Evolutionary conservation across 1,284 basidiomycete species (phyloP).

Genomic region (Pascua guehoae): DNA sequence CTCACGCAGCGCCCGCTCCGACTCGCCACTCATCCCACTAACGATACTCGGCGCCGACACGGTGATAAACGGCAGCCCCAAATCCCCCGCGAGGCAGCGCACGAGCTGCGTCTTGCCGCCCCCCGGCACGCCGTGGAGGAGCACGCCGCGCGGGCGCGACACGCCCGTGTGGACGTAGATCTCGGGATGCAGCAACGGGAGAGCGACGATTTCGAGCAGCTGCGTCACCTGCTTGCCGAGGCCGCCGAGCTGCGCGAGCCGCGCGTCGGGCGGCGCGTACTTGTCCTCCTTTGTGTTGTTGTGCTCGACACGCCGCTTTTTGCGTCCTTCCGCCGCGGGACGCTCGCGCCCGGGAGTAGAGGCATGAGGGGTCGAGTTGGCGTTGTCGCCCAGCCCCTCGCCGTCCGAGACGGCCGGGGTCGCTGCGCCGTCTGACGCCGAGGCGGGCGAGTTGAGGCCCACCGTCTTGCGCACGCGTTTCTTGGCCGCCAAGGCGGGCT

Average conservation of each 20-base stretch:
- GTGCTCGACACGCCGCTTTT: conserved; percentile 15
- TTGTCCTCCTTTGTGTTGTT: conserved; percentile 19
- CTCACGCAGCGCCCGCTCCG: conserved; percentile 90
- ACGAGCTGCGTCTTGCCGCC: conserved; percentile 93
- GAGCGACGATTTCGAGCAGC: conserved; percentile 89
- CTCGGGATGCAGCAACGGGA: conserved; percentile 93
- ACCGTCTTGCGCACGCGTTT: conserved; percentile 17
- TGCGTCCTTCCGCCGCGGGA: conserved; percentile 14
- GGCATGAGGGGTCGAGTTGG: too few relatives aligned
- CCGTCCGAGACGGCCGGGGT: conserved; percentile 10
- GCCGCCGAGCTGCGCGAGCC: conserved; percentile 82
- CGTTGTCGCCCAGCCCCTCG: conserved; percentile 5
- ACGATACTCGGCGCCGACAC: conserved; percentile 93
- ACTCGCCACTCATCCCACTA: conserved; percentile 96
- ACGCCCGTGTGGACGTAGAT: conserved; percentile 91
- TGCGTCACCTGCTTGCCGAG: conserved; percentile 82
- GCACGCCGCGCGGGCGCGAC: conserved; percentile 85
- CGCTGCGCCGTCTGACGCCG: conserved; percentile 4
- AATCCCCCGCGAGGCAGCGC: conserved; percentile 88
- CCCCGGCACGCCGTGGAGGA: conserved; percentile 92
- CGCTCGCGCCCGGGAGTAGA: neutral
- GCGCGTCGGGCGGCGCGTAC: conserved; percentile 45
- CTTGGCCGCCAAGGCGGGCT: conserved; percentile 4
- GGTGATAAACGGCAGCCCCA: conserved; percentile 86
- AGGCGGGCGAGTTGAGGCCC: conserved; percentile 13